Evolutionary conservation across 169 alveolate species (phyloP).

Genomic region (Sarcocystis neurona): DNA sequence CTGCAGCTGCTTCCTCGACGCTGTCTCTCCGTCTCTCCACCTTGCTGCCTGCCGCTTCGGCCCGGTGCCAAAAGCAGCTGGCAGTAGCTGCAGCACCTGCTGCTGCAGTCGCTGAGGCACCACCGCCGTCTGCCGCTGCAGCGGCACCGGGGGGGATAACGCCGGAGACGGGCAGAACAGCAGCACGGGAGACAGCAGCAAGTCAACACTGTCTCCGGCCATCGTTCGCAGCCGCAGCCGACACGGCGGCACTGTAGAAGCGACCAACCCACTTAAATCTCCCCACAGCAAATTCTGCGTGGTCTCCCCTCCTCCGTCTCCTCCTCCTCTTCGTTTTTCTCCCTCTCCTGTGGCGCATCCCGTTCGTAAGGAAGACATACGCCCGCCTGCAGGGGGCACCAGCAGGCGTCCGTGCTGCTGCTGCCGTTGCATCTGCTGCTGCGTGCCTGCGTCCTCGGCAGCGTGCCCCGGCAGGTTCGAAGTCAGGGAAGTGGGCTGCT

Average conservation of each 20-base stretch:
- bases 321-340: too few species aligned
- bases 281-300: constrained; percentile 62
- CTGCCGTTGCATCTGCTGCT: too few species aligned
- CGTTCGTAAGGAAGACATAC: too few species aligned
- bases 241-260: constrained; percentile 55
- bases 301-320: too few species aligned
- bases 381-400: too few species aligned
- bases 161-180: constrained; percentile 45
- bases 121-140: constrained; percentile 44
- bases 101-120: not conserved
- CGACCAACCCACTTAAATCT: constrained; percentile 50
- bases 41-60: not conserved
- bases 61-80: not conserved
- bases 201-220: constrained; percentile 29
- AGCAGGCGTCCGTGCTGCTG: too few species aligned
- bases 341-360: too few species aligned
- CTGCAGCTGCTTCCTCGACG: too few species aligned
- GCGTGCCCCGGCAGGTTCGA: too few species aligned
- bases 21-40: not conserved
- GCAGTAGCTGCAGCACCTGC: constrained; percentile 11
- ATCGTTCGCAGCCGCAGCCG: constrained; percentile 53
- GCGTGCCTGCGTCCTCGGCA: too few species aligned
- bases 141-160: constrained; percentile 8
- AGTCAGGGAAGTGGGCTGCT: too few species aligned
- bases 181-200: constrained; percentile 59